These are phyloP conservation scores for Leishmania major DNA, from an alignment of 208 protist genomes.

Conservation along the genomic window DNA sequence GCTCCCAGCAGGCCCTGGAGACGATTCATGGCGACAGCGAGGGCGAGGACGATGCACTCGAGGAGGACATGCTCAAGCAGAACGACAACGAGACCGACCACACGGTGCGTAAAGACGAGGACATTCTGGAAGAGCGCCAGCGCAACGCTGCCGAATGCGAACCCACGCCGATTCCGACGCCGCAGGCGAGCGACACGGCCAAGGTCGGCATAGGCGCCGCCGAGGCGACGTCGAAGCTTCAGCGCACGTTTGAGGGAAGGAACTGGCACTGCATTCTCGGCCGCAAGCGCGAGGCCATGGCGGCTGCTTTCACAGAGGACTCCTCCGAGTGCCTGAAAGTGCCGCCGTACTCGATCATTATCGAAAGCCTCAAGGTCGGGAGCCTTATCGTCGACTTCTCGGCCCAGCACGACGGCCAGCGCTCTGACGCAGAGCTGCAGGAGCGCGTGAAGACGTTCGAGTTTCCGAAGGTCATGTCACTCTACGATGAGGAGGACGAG, in stretches of 20 bases:
- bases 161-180: conserved; percentile 26
- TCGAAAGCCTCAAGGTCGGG: conserved; percentile 47
- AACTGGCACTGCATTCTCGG: conserved; percentile 72
- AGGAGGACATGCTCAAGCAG: conserved; percentile 58
- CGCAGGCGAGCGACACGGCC: conserved; percentile 1
- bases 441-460: conserved; percentile 35
- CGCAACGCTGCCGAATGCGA: conserved; percentile 33
- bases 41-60: conserved; percentile 21
- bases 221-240: conserved; percentile 33
- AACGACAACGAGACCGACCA: conserved; percentile 16
- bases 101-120: conserved; percentile 31
- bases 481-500: conserved; percentile 73
- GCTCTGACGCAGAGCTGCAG: conserved; percentile 41
- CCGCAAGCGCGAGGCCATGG: conserved; percentile 56
- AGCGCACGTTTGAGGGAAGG: conserved; percentile 56
- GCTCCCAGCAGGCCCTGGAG: conserved; percentile 34
- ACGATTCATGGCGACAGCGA: conserved; percentile 35
- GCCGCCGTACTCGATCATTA: conserved; percentile 50
- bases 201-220: neutral
- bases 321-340: conserved; percentile 55
- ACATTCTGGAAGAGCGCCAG: conserved; percentile 40
- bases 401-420: conserved; percentile 51
- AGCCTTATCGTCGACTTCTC: conserved; percentile 63
- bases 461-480: conserved; percentile 48
- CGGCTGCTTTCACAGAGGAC: conserved; percentile 70